Percentiles rank a stretch among this genome's conserved stretches.
Evolutionary conservation across 495 filamentous ascomycete genomes (phyloP).

Genomic region (Penicillium herquei): DNA sequence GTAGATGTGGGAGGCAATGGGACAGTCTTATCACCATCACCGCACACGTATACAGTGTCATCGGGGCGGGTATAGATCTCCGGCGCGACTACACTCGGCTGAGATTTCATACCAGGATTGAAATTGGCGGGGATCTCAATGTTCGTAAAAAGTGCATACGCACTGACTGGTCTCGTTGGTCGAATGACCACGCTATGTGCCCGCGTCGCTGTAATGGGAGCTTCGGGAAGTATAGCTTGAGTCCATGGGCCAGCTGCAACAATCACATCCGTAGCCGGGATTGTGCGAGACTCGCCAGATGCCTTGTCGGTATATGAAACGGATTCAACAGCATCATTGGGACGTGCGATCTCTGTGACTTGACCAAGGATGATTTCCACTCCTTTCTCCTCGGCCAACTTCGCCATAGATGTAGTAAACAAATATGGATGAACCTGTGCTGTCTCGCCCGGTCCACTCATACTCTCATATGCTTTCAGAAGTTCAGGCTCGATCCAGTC

Average conservation of each 20-base stretch:
- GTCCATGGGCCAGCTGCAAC: slow-evolving; percentile 94
- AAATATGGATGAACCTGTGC: slow-evolving; percentile 93
- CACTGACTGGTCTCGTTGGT: slow-evolving; percentile 69
- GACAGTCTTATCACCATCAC: slow-evolving; percentile 76
- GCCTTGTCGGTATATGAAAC: slow-evolving; percentile 74
- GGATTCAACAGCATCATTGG: slow-evolving; percentile 53
- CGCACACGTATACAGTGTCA: slow-evolving; percentile 89
- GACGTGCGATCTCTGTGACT: slow-evolving; percentile 61
- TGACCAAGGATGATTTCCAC: slow-evolving; percentile 67
- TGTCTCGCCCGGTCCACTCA: slow-evolving; percentile 77
- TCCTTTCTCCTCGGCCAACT: slow-evolving; percentile 73
- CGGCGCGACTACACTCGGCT: slow-evolving; percentile 66
- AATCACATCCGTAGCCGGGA: slow-evolving; percentile 77
- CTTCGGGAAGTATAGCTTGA: slow-evolving; percentile 63
- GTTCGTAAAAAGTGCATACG: slow-evolving; percentile 87
- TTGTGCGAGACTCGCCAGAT: slow-evolving; percentile 53
- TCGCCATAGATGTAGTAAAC: slow-evolving; percentile 86
- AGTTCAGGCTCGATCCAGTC: slow-evolving; percentile 78
- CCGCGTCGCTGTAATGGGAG: slow-evolving; percentile 76
- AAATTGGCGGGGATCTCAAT: slow-evolving; percentile 70
- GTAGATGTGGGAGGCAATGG: slow-evolving; percentile 76
- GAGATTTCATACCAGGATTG: slow-evolving; percentile 50
- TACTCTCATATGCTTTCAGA: slow-evolving; percentile 70
- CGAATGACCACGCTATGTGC: slow-evolving; percentile 90
- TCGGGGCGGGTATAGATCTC: slow-evolving; percentile 93